Conservation (phyloP, 1,284 basidiomycete species). For the Athelia sp. region DNA sequence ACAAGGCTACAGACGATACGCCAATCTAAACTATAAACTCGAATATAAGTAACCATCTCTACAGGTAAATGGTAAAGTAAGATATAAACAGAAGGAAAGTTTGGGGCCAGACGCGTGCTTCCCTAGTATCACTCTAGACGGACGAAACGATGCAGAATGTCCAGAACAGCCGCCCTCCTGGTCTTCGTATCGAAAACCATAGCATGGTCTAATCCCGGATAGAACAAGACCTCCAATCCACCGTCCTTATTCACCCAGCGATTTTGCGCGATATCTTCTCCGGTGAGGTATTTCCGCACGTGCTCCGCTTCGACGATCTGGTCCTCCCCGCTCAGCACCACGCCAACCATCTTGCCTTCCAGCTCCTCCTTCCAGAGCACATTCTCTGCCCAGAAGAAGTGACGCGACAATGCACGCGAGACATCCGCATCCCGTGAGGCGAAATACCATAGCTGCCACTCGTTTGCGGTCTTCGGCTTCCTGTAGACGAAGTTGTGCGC, state of each 20-base stretch:
- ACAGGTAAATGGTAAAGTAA: too few species aligned
- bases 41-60: too few species aligned
- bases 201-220: slow-evolving; percentile 49
- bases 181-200: slow-evolving; percentile 43
- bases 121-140: too few species aligned
- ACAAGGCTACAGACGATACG: too few species aligned
- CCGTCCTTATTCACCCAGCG: slow-evolving; percentile 29
- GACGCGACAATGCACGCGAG: slow-evolving; percentile 47
- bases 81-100: too few species aligned
- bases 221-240: slow-evolving; percentile 46
- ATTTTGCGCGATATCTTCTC: slow-evolving; percentile 22
- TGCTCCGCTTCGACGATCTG: slow-evolving; percentile 50
- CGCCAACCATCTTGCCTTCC: slow-evolving; percentile 23
- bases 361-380: slow-evolving; percentile 59
- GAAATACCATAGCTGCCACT: slow-evolving; percentile 69
- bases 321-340: slow-evolving; percentile 49
- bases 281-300: slow-evolving; percentile 50
- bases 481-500: slow-evolving; percentile 67
- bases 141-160: slow-evolving; percentile 34
- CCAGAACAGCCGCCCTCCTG: slow-evolving; percentile 31
- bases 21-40: too few species aligned
- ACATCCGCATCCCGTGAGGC: slow-evolving; percentile 59
- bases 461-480: slow-evolving; percentile 43
- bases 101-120: too few species aligned
- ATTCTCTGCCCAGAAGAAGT: slow-evolving; percentile 64